Evolutionary conservation across 2,329 filamentous ascomycete species (phyloP), one percentile per base, ranked within the genome.

Genomic region (Grosmannia huntii): DNA sequence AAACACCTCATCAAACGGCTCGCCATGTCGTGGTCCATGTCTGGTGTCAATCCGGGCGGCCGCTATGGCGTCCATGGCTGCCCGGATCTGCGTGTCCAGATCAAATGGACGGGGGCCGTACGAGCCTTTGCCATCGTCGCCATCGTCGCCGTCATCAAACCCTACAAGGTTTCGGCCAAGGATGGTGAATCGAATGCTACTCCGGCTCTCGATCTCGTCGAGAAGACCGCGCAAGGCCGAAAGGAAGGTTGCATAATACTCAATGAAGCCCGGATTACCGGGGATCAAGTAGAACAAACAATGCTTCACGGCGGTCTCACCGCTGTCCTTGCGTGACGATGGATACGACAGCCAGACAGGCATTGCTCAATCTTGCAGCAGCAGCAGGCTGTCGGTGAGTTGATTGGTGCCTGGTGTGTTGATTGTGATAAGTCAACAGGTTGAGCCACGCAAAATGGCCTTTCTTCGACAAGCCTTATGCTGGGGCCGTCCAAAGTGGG

Each of bases 261-360:
- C 80, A 55, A 90, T 79, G 21, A 90, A 75, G 5, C 88, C 88
- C 5, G 88, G 88, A 63, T 92, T 92, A 23, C 88, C 88, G 31
- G 85, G 81, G 48, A 92, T 76, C 69, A 89, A 86, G 72, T 83
- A 90, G 63, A 91, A 72, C 55, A 90, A 78, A 60, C 56, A 59
- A 14, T 63, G 59, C 53, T 61, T 61, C 3, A 56, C 19, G 0
- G 33, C n/a, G 12, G 23, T 14, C 5, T 25, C 27, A 23, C n/a
- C 38, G 44, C 28, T 21, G 12, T 46, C 54, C n/a, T 7, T 33
- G 28, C 25, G 38, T 10, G 25, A 41, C 4, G 62, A 56, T 50
- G 63, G 62, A 44, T 60, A 61, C n/a, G 59, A 59, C 12, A 64
- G 56, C 58, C 57, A 60, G 12, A 60, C 50, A 3, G 60, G 55